These are phyloP conservation scores for Podaxis sp. DNA, from an alignment of 768 basidiomycete genomes.

Conservation along the genomic window DNA sequence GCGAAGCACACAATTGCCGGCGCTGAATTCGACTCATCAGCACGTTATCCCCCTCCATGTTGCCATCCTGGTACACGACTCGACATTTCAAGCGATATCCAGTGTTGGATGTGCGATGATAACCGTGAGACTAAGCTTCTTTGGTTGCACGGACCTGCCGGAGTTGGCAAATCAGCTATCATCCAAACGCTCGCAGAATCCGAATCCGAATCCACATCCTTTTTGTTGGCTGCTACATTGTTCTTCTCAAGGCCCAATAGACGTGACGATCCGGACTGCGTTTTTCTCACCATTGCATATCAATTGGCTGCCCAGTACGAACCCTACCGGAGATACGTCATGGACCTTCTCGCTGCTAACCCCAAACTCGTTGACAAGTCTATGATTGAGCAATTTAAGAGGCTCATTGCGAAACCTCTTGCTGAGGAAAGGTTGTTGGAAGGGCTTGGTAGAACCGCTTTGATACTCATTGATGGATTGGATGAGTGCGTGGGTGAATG, in stretches of 20 bases:
- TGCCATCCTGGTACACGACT: slow-evolving; percentile 5
- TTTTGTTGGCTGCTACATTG: slow-evolving; percentile 18
- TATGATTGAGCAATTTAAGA: slow-evolving; percentile 11
- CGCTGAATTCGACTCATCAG: slow-evolving; percentile 7
- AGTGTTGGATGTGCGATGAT: background rate
- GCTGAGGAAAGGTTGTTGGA: background rate
- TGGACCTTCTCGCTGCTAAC: slow-evolving; percentile 1
- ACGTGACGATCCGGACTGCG: background rate
- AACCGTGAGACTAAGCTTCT: background rate
- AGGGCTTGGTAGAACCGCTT: background rate
- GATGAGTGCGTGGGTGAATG: slow-evolving; percentile 22
- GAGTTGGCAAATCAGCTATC: slow-evolving; percentile 9
- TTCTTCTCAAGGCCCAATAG: slow-evolving; percentile 19
- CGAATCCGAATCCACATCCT: no score
- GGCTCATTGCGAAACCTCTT: slow-evolving; percentile 17
- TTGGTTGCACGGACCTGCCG: background rate
- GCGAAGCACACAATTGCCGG: background rate
- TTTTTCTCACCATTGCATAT: slow-evolving; percentile 22
- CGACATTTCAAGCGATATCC: background rate
- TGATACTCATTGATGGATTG: slow-evolving; percentile 23
- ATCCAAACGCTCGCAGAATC: no score
- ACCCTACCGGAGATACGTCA: background rate
- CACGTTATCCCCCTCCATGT: slow-evolving; percentile 2
- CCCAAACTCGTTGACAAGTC: slow-evolving; percentile 13
- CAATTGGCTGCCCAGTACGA: slow-evolving; percentile 18